Evolutionary conservation across 441 rosid species (phyloP).

Genomic region (Arabidopsis lyrata): DNA sequence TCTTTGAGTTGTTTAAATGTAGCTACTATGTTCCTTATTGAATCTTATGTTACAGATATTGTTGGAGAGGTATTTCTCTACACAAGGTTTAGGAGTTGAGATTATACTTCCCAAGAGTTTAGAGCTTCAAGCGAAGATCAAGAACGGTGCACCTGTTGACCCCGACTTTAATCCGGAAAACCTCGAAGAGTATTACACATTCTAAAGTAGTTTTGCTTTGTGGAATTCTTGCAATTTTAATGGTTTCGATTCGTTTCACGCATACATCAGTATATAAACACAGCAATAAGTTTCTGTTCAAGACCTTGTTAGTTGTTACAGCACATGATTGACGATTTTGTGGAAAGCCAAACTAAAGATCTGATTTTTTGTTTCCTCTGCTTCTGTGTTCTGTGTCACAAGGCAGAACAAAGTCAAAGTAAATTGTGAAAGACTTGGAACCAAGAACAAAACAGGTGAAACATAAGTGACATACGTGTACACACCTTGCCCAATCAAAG

Average conservation of each 20-base stretch:
- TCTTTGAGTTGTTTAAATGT: slow-evolving; percentile 1
- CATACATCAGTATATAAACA: slow-evolving; percentile 10
- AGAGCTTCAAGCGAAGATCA: slow-evolving; percentile 77
- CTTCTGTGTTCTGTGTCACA: background rate
- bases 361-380: background rate
- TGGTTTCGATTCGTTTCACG: background rate
- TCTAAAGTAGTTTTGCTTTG: slow-evolving; percentile 21
- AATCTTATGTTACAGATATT: slow-evolving; percentile 59
- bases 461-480: slow-evolving; percentile 41
- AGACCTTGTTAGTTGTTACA: slow-evolving; percentile 6
- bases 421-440: slow-evolving; percentile 8
- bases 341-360: background rate
- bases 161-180: slow-evolving; percentile 55
- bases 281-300: background rate
- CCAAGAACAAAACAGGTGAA: slow-evolving; percentile 26
- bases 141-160: slow-evolving; percentile 57
- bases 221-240: background rate
- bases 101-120: slow-evolving; percentile 75
- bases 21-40: background rate
- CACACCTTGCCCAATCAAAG: slow-evolving; percentile 47
- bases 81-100: slow-evolving; percentile 64
- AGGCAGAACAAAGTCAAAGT: slow-evolving; percentile 17
- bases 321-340: background rate
- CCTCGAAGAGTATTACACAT: slow-evolving; percentile 39
- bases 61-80: slow-evolving; percentile 75